A percentile compares a stretch with the other conserved stretches of the same genome.
phyloP scores from a whole-genome alignment of 2,329 filamentous ascomycete species.

The Fusarium pseudoanthophilum region DNA sequence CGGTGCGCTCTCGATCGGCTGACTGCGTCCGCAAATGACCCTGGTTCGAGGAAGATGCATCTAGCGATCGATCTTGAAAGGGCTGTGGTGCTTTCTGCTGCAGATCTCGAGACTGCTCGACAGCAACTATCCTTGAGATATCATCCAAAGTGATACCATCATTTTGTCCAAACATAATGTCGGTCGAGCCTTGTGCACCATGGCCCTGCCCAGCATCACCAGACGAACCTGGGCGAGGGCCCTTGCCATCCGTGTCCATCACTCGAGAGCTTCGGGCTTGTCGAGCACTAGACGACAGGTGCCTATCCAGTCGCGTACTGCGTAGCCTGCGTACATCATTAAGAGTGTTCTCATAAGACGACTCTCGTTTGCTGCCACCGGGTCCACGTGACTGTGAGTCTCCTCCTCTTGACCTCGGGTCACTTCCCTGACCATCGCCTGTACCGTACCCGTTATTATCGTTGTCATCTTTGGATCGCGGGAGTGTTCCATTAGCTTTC shows the following conservation, averaged over 20 bases:
- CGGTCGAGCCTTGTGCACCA: constrained; percentile 66
- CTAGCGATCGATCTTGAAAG: constrained; percentile 54
- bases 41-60: constrained; percentile 61
- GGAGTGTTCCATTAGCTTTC: constrained; percentile 82
- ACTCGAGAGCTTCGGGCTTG: constrained; percentile 91
- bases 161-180: constrained; percentile 87
- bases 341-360: constrained; percentile 93
- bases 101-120: constrained; percentile 93
- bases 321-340: constrained; percentile 92
- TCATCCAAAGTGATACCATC: constrained; percentile 95
- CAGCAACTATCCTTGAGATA: constrained; percentile 93
- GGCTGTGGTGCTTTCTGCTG: constrained; percentile 67
- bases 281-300: constrained; percentile 90
- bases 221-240: constrained; percentile 79
- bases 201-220: constrained; percentile 63
- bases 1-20: constrained; percentile 61
- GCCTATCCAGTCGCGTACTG: constrained; percentile 93
- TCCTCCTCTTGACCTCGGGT: constrained; percentile 59
- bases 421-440: constrained; percentile 60
- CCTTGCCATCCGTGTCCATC: constrained; percentile 72
- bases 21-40: constrained; percentile 74
- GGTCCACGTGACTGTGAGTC: constrained; percentile 33
- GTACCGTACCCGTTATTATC: constrained; percentile 48
- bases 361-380: constrained; percentile 62
- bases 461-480: constrained; percentile 79